These are phyloP conservation scores for Infundibulicybe gibba DNA, from an alignment of 768 basidiomycete genomes.

Conservation along the genomic window DNA sequence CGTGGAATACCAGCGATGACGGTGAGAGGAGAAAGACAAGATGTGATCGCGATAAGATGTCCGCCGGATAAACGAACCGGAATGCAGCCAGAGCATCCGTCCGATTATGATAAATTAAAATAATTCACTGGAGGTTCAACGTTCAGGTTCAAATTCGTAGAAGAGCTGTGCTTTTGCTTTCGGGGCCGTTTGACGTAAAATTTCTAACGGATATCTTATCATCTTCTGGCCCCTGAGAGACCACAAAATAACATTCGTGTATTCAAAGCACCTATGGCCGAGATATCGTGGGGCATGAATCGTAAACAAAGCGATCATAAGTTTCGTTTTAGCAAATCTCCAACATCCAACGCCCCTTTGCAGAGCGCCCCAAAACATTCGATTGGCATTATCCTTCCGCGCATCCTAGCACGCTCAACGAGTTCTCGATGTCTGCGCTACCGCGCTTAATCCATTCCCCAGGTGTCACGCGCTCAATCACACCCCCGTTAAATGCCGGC, in stretches of 20 bases:
- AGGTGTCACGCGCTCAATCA: conserved; percentile 44
- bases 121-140: too few relatives aligned
- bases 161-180: too few relatives aligned
- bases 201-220: too few relatives aligned
- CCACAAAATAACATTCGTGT: too few relatives aligned
- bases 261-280: too few relatives aligned
- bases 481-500: conserved; percentile 13
- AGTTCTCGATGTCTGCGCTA: conserved; percentile 36
- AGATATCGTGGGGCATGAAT: too few relatives aligned
- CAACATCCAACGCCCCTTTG: background rate
- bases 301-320: background rate
- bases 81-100: too few relatives aligned
- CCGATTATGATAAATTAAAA: too few relatives aligned
- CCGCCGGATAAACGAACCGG: conserved; percentile 8
- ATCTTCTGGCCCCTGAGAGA: too few relatives aligned
- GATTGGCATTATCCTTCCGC: background rate
- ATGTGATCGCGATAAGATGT: conserved; percentile 9
- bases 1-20: conserved; percentile 8
- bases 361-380: too few relatives aligned
- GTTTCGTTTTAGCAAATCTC: background rate
- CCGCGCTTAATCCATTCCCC: conserved; percentile 57
- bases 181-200: too few relatives aligned
- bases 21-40: conserved; percentile 5
- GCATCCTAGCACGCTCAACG: conserved; percentile 21
- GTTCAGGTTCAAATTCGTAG: too few relatives aligned